phyloP scores from a whole-genome alignment of 1,284 basidiomycete genomes.

The Cutaneotrichosporon sp. region DNA sequence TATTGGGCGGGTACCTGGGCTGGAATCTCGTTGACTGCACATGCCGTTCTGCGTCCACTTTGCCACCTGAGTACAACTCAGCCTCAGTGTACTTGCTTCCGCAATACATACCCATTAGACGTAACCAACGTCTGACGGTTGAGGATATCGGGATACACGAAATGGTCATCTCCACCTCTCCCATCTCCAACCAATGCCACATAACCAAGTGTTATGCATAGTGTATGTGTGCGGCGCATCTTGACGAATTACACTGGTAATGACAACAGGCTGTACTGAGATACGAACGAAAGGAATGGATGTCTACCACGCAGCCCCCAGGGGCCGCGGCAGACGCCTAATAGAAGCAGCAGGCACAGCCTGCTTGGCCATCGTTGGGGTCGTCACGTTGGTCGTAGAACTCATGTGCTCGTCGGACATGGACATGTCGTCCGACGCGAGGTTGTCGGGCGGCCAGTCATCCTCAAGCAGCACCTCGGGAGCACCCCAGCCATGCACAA shows the following conservation, averaged over 20 bases:
- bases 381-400: background rate
- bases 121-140: too few species aligned
- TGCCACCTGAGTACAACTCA: too few species aligned
- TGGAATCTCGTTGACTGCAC: too few species aligned
- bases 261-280: constrained; percentile 6
- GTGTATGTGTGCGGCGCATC: background rate
- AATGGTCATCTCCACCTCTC: too few species aligned
- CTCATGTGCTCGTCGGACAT: background rate
- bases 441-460: constrained; percentile 25
- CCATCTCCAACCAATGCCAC: background rate
- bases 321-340: constrained; percentile 4
- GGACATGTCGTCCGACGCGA: constrained; percentile 7
- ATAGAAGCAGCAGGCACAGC: constrained; percentile 8
- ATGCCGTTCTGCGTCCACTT: too few species aligned
- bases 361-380: constrained; percentile 5
- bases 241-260: constrained; percentile 7
- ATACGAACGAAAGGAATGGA: background rate
- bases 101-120: too few species aligned
- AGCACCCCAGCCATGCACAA: constrained; percentile 42
- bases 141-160: too few species aligned
- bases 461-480: constrained; percentile 41
- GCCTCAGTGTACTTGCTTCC: too few species aligned
- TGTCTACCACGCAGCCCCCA: constrained; percentile 6
- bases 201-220: constrained; percentile 2
- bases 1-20: too few species aligned